These are phyloP conservation scores for Epichloe sp. DNA, from an alignment of 2,329 filamentous ascomycete genomes.

Conservation along the genomic window DNA sequence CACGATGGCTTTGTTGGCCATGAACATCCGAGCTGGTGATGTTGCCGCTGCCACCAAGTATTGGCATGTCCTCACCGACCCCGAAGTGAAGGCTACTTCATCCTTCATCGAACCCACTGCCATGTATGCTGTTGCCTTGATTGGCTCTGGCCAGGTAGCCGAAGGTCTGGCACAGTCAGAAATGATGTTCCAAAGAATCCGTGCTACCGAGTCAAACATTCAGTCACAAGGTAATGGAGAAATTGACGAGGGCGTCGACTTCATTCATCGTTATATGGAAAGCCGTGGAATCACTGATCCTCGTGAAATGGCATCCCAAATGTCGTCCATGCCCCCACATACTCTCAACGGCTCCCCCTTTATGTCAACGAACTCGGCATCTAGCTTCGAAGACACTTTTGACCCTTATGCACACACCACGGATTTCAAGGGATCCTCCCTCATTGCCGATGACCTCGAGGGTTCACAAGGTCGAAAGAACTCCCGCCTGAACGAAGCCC, in stretches of 20 bases:
- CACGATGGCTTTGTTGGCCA: conserved; percentile 70
- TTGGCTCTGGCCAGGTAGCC: conserved; percentile 73
- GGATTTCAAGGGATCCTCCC: conserved; percentile 82
- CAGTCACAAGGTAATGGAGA: conserved; percentile 55
- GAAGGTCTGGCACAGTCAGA: conserved; percentile 70
- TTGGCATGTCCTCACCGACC: conserved; percentile 61
- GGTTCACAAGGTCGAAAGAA: conserved; percentile 60
- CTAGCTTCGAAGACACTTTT: conserved; percentile 65
- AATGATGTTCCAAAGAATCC: conserved; percentile 76
- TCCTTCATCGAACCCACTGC: conserved; percentile 74
- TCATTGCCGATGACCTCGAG: conserved; percentile 84
- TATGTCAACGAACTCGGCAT: conserved; percentile 40
- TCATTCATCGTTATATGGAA: conserved; percentile 47
- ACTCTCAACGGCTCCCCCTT: conserved; percentile 33
- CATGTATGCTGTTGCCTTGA: conserved; percentile 82
- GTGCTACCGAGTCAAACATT: conserved; percentile 38
- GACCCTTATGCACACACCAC: conserved; percentile 86
- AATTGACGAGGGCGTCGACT: conserved; percentile 75
- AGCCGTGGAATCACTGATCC: conserved; percentile 41
- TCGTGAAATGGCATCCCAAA: conserved; percentile 36
- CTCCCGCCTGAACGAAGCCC: conserved; percentile 63
- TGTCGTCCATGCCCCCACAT: conserved; percentile 30
- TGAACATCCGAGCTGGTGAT: conserved; percentile 73
- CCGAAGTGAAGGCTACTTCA: conserved; percentile 44
- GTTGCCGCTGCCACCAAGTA: conserved; percentile 64